Percentiles rank a stretch among this genome's conserved stretches.
phyloP scores from a whole-genome alignment of 805 yeast genomes.

The Teunomyces stri region DNA sequence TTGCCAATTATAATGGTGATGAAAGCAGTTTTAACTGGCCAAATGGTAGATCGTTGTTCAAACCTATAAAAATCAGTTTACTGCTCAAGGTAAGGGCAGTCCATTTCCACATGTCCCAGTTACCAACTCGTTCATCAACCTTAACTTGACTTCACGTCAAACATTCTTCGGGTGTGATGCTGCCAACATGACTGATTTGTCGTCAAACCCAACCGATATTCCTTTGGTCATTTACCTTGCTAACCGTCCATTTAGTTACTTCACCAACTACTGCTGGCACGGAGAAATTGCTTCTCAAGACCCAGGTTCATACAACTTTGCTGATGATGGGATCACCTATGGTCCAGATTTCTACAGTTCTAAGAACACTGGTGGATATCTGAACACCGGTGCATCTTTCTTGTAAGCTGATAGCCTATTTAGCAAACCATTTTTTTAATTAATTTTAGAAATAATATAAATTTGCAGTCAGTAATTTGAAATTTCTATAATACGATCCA shows the following conservation, averaged over 20 bases:
- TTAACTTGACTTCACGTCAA: conserved; percentile 65
- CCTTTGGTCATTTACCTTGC: conserved; percentile 80
- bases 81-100: conserved; percentile 50
- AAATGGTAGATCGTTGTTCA: conserved; percentile 32
- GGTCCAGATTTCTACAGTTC: conserved; percentile 8
- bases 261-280: conserved; percentile 76
- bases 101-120: conserved; percentile 83
- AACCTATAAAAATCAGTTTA: conserved; percentile 33
- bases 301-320: conserved; percentile 9
- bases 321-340: conserved; percentile 8
- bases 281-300: conserved; percentile 32
- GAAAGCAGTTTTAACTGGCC: conserved; percentile 39
- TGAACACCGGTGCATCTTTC: conserved; percentile 5
- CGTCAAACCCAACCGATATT: conserved; percentile 32
- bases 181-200: conserved; percentile 51
- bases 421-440: not conserved
- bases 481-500: conserved; percentile 1
- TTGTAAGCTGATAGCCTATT: not conserved
- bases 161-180: conserved; percentile 83
- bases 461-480: not conserved
- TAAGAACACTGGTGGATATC: conserved; percentile 6
- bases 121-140: conserved; percentile 51
- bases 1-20: conserved; percentile 36
- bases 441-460: not conserved
- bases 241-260: conserved; percentile 62